Conservation (phyloP, 805 yeast genomes). For the Ogataea ramenticola region DNA sequence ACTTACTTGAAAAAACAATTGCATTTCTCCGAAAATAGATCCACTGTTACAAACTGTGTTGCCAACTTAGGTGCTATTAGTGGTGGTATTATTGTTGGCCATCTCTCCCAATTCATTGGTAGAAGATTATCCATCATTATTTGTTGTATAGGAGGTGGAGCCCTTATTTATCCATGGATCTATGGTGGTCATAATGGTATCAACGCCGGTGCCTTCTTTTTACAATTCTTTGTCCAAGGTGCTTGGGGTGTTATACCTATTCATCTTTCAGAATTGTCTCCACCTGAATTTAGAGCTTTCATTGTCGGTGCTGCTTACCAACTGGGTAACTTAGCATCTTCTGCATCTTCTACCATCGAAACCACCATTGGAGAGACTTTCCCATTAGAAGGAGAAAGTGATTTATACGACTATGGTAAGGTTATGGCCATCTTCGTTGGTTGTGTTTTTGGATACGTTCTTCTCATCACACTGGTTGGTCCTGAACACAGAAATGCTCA, state of each 20-base stretch:
- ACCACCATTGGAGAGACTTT: conserved; percentile 52
- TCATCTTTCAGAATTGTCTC: conserved; percentile 54
- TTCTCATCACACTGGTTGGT: conserved; percentile 46
- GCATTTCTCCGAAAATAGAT: conserved; percentile 31
- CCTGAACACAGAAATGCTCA: conserved; percentile 43
- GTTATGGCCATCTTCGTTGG: conserved; percentile 66
- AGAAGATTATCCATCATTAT: conserved; percentile 46
- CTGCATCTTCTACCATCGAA: conserved; percentile 66
- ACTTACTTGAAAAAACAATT: conserved; percentile 44
- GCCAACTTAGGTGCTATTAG: conserved; percentile 52
- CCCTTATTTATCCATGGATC: conserved; percentile 59
- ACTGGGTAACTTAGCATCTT: conserved; percentile 59
- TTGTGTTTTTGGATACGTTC: conserved; percentile 47
- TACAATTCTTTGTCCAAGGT: conserved; percentile 61
- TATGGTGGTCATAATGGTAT: conserved; percentile 38
- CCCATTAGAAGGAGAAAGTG: conserved; percentile 28
- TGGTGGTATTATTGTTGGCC: conserved; percentile 53
- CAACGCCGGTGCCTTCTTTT: conserved; percentile 53
- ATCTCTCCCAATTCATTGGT: conserved; percentile 46
- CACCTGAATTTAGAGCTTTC: conserved; percentile 56
- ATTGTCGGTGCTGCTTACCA: conserved; percentile 60
- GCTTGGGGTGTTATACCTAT: conserved; percentile 65
- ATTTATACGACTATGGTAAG: conserved; percentile 40
- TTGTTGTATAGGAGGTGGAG: conserved; percentile 51
- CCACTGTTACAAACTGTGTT: conserved; percentile 50